Evolutionary conservation across 768 basidiomycete species (phyloP), one percentile per base, ranked within the genome.

Genomic region (Cubamyces lactineus): DNA sequence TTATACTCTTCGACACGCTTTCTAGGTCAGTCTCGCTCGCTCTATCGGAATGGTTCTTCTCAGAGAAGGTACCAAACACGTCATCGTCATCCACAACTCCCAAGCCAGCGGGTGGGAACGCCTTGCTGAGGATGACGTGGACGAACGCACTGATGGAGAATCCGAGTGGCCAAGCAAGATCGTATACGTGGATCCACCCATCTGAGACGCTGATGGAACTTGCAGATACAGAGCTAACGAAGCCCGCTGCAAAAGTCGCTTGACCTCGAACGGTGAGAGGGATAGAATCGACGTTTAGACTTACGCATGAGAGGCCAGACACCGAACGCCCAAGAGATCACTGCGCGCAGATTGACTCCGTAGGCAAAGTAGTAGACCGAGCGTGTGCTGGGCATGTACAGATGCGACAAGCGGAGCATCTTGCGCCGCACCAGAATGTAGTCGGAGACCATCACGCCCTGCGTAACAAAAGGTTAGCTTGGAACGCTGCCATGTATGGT

Each of bases 361-460:
- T 57, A 42, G 15, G 62, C 59, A 58, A 65, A 72, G 55, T 61
- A 71, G 58, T 71, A 72, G 40, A 62, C 57, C 21, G 64, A 66
- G 3, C 34, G 34, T 3, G 47, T 21, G 42, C 57, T 50, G 40
- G 63, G 63, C 53, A 64, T 64, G 63, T 70, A 73, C 5, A 73
- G 59, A 39, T 66, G 65, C 52, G 66, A 41, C 41, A 73, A 46
- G 24, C 64, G 64, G 38, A 71, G 60, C 42, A 55, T 59, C 34
- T 50, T 57, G 12, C 43, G 39, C 13, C 68, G 68, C 21, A 72
- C 62, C 57, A 71, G 30, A 53, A 67, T 66, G 55, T 69, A 72
- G 52, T 75, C 73, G 48, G 73, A 69, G 45, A 75, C 65, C 74
- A 81, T 77, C 61, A 81, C 75, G 3, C 77, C 74, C 46, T 64